A percentile compares a stretch with the other conserved stretches of the same genome.
These are phyloP conservation scores for Ganoderma leucocontextum DNA, from an alignment of 1,284 basidiomycete species.

Conservation along the genomic window DNA sequence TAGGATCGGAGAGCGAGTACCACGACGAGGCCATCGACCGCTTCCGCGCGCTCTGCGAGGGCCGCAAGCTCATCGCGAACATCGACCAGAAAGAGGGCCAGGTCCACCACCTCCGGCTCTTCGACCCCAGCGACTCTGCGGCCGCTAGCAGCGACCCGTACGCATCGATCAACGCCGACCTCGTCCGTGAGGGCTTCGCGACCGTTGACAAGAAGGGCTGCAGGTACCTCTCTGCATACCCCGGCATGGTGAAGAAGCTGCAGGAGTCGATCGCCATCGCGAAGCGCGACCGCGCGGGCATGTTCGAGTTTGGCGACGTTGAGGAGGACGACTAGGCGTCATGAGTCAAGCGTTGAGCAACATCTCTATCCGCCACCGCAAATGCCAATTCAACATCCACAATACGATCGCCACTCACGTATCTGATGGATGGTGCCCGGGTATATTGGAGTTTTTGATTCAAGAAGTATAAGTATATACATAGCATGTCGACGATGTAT, in stretches of 20 bases:
- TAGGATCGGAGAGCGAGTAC: constrained; percentile 84
- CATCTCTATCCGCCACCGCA: neutral
- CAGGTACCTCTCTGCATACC: constrained; percentile 77
- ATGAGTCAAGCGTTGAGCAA: neutral
- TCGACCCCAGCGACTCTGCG: constrained; percentile 81
- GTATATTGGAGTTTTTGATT: neutral
- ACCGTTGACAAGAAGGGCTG: constrained; percentile 81
- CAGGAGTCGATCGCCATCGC: constrained; percentile 69
- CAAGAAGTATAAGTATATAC: constrained; percentile 8
- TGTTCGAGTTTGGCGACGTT: constrained; percentile 89
- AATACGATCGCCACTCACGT: neutral
- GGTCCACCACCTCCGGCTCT: constrained; percentile 85
- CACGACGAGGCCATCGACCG: constrained; percentile 84
- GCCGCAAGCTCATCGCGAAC: constrained; percentile 90
- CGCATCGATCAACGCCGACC: constrained; percentile 86
- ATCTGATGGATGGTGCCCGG: neutral
- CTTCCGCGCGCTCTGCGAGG: constrained; percentile 87
- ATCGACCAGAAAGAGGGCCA: constrained; percentile 85
- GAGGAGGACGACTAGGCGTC: constrained; percentile 65
- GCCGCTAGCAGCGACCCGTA: constrained; percentile 68
- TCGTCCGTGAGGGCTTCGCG: constrained; percentile 83
- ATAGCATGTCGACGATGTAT: constrained; percentile 21
- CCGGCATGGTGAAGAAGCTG: constrained; percentile 73
- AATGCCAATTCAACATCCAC: neutral
- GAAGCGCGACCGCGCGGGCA: constrained; percentile 81